Evolutionary conservation across 2,329 filamentous ascomycete genomes (phyloP), one percentile per base, ranked within the genome.

Genomic region (Ascochyta fabae): DNA sequence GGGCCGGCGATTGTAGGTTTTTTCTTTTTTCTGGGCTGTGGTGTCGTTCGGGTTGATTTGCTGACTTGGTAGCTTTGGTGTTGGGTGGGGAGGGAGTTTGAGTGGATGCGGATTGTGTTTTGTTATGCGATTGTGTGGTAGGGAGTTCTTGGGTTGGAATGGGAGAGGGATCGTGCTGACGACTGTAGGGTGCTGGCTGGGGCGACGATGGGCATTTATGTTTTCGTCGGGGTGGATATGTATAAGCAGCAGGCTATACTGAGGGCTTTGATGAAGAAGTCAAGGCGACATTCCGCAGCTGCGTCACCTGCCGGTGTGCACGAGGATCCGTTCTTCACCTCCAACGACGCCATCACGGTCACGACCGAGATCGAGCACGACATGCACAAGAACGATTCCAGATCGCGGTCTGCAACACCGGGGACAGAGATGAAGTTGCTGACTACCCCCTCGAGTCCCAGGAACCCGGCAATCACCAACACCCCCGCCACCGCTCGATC

Each of bases 71-170:
- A 83, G 80, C 75, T 95, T 22, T 96, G 91, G 91, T 96, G 91
- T 71, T 95, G 91, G 91, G 81, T 95, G 16, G 78, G 82, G 2
- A 69, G 78, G 2, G 75, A 84, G 4, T 92, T 88, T 84, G 88
- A 91, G 52, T 83, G 87, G 54, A 85, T 90, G 73, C 87, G 91
- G 35, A 86, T 95, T 53, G 84, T 85, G 3, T 83, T 86, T 26
- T 94, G 93, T 70, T 96, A 95, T 66, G 87, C 80, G 0, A 88
- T 88, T 6, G 82, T 89, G 53, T 90, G 88, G 88, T 88, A 61
- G 58, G 62, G 49, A 22, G 4, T 12, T 48, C 24, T 16, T n/a
- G 19, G 27, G 24, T 10, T n/a, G 16, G n/a, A 15, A 7, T 13
- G 16, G 27, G 12, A 6, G 29, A 22, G 12, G 38, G 8, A 19